These are phyloP conservation scores for Fusarium multiceps DNA, from an alignment of 2,329 filamentous ascomycete genomes.

Conservation along the genomic window DNA sequence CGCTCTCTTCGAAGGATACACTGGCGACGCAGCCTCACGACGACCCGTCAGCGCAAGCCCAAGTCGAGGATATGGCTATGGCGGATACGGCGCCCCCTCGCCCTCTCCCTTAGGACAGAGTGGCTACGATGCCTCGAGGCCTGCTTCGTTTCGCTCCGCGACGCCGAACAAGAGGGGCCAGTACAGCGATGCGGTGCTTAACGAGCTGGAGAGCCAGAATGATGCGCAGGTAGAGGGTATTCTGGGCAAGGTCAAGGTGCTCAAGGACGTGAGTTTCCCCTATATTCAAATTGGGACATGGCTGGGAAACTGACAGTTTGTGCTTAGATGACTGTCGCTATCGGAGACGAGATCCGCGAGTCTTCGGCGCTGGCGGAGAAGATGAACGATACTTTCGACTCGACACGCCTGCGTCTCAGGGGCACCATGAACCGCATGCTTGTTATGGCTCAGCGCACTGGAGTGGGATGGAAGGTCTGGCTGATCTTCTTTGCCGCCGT, in stretches of 20 bases:
- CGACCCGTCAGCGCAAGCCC: conserved; percentile 60
- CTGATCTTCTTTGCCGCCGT: conserved; percentile 87
- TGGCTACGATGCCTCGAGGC: conserved; percentile 23
- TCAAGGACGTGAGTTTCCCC: conserved; percentile 81
- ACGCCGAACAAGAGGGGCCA: conserved; percentile 85
- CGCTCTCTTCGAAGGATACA: conserved; percentile 81
- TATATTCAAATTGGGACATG: neutral
- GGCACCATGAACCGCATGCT: conserved; percentile 99
- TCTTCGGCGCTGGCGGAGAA: conserved; percentile 89
- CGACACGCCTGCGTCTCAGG: conserved; percentile 79
- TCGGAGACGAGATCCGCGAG: conserved; percentile 94
- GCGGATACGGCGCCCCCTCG: conserved; percentile 45
- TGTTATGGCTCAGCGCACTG: conserved; percentile 91
- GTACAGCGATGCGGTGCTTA: conserved; percentile 91
- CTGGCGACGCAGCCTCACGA: conserved; percentile 55
- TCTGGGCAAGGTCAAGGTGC: conserved; percentile 84
- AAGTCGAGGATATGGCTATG: conserved; percentile 63
- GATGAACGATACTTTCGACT: conserved; percentile 96
- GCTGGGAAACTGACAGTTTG: conserved; percentile 13
- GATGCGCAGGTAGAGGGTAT: conserved; percentile 91
- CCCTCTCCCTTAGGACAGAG: conserved; percentile 32
- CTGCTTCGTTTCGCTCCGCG: conserved; percentile 65
- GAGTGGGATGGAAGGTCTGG: conserved; percentile 97
- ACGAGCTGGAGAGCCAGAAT: conserved; percentile 95
- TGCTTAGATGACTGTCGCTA: conserved; percentile 83